Conservation (phyloP, 129 eudicot genomes). For the Silybum marianum region DNA sequence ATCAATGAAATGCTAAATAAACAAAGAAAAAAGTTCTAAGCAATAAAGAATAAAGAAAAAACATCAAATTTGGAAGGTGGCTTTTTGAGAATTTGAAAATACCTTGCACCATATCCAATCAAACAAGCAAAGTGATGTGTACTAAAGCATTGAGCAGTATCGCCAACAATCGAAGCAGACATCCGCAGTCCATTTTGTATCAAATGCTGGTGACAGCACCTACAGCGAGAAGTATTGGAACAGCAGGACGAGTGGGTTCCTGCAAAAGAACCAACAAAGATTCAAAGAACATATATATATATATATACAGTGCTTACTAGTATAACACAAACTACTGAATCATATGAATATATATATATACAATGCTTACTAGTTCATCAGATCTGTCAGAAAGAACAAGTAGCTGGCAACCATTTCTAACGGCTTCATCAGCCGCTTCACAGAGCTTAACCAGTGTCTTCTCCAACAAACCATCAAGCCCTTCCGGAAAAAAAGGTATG, state of each 20-base stretch:
- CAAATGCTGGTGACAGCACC: slow-evolving; percentile 99
- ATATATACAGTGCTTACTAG: not conserved
- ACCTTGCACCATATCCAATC: slow-evolving; percentile 99
- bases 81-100: not conserved
- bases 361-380: slow-evolving; percentile 76
- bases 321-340: slow-evolving; percentile 9
- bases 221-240: too few species aligned
- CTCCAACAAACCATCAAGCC: slow-evolving; percentile 88
- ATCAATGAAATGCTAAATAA: not conserved
- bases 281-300: not conserved
- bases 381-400: slow-evolving; percentile 95
- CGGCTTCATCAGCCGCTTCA: slow-evolving; percentile 99
- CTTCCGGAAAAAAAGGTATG: slow-evolving; percentile 36
- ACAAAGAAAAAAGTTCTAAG: not conserved
- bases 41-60: not conserved
- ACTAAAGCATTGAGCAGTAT: slow-evolving; percentile 99
- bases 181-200: slow-evolving; percentile 93
- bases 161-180: slow-evolving; percentile 98
- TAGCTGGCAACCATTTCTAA: slow-evolving; percentile 96
- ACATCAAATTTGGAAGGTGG: not conserved
- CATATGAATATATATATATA: not conserved
- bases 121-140: slow-evolving; percentile 98
- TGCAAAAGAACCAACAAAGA: slow-evolving; percentile 27
- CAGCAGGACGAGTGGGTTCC: slow-evolving; percentile 98
- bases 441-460: slow-evolving; percentile 73